Evolutionary conservation across 257 asterid genomes (phyloP), one percentile per base, ranked within the genome.

Genomic region (Mentha longifolia): DNA sequence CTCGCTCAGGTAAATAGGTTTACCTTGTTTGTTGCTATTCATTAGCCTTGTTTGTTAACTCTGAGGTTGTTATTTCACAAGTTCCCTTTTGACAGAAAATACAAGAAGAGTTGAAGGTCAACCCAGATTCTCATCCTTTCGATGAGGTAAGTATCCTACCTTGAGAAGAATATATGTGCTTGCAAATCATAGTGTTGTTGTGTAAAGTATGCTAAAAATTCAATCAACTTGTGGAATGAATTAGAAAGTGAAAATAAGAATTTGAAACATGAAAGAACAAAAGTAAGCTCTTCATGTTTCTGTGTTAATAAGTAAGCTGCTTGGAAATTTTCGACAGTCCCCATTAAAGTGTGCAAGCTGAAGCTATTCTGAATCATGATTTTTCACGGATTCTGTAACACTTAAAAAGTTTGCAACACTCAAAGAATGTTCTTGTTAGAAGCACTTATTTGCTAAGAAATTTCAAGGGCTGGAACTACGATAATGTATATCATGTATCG

Each of bases 1-100:
- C 86, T 89, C 73, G 99, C 99, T 55, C 99, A 94, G 95, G 99
- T 91, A 80, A 61, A 42, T 61, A 15, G 4, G 47, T 56, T 37
- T 50, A 9, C 65, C 28, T 67, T 77, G 49, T 67, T 64, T 15
- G 51, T 60, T 64, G 20, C 42, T 20, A 56, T 76, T n/a, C 30
- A 11, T 60, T 39, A 20, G 19, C 45, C 52, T 13, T 8, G 7
- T 55, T 52, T 16, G 43, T 41, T 31, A 30, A 62, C 46, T 59
- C 43, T 31, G 31, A 46, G 43, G 49, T 16, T 41, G 45, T 61
- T 43, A 30, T 28, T 7, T 41, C 10, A 47, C 11, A n/a, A 49
- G 45, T 42, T 66, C 63, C 56, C 37, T 51, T 51, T 71, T 17
- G 28, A 37, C 83, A 81, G 86, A 81, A 75, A 75, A 68, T 81